Evolutionary conservation across 345 rosid genomes (phyloP), one percentile per base, ranked within the genome.

Genomic region (Corchorus olitorius): DNA sequence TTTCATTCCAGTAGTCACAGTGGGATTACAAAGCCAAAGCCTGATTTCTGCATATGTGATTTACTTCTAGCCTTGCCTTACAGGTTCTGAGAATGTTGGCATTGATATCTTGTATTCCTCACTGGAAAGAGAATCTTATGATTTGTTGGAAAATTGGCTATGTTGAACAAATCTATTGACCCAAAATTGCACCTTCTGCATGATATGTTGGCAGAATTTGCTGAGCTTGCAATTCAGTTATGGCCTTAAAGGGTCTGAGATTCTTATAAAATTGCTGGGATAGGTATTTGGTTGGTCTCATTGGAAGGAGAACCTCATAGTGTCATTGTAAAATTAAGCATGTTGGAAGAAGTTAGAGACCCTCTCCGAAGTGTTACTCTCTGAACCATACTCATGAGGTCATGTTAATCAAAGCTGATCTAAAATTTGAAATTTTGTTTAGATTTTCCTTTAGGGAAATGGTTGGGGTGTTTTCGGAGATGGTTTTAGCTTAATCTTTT

Each of bases 131-230:
- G 48, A 35, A 54, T 34, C 34, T 35, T 17, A 35, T 70, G 22
- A 19, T 20, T 70, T 49, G 7, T 17, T 34, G 62, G 48, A 54
- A 53, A 70, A 70, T 54, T 35, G 46, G 13, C 9, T 70, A 35
- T 54, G 43, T 33, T 70, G 49, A 9, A 70, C 35, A 35, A 70
- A 41, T 4, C 43, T 70, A 35, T 37, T 37, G 45, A 19, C 16
- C 35, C 10, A 22, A 68, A 70, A 34, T 70, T 70, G 33, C 48
- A 34, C 48, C 61, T 22, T 50, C 61, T 70, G 33, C 60, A 53
- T 48, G 27, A 68, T 48, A 49, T 27, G 72, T 68, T 68, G 72
- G 54, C 27, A 68, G 56, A 48, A 68, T 48, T 68, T 48, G 20
- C 55, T 22, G 4, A 49, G 45, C 35, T 9, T 53, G 61, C 12